Conservation (phyloP, 2,329 filamentous ascomycete genomes). For the Madurella fahalii region DNA sequence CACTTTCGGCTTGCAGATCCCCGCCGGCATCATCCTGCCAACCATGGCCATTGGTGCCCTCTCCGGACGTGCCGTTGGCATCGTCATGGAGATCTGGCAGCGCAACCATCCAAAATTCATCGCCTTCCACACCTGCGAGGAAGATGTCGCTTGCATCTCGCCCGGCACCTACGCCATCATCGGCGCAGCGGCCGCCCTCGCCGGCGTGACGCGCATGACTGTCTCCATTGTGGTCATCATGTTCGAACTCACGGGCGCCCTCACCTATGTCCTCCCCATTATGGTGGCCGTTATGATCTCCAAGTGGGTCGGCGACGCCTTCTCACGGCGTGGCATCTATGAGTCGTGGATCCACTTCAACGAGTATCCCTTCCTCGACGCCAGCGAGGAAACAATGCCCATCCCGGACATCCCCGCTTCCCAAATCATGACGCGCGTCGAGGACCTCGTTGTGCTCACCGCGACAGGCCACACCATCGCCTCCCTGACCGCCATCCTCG, state of each 20-base stretch:
- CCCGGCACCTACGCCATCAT: slow-evolving; percentile 96
- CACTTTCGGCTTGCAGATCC: slow-evolving; percentile 91
- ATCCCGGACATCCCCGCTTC: slow-evolving; percentile 82
- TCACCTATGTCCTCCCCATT: slow-evolving; percentile 95
- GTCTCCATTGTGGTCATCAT: slow-evolving; percentile 99
- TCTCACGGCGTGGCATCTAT: slow-evolving; percentile 90
- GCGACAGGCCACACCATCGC: slow-evolving; percentile 84
- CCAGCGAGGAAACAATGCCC: slow-evolving; percentile 64
- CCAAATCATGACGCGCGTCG: slow-evolving; percentile 87
- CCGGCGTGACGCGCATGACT: slow-evolving; percentile 91
- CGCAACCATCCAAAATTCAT: slow-evolving; percentile 71
- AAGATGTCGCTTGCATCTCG: slow-evolving; percentile 82
- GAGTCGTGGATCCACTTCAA: slow-evolving; percentile 97
- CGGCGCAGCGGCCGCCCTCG: slow-evolving; percentile 88
- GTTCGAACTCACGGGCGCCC: slow-evolving; percentile 94
- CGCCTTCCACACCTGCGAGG: slow-evolving; percentile 74
- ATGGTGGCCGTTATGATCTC: slow-evolving; percentile 99
- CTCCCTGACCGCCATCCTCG: slow-evolving; percentile 66
- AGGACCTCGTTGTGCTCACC: slow-evolving; percentile 84
- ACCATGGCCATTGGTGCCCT: slow-evolving; percentile 95
- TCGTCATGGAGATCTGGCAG: slow-evolving; percentile 86
- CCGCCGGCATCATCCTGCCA: slow-evolving; percentile 90
- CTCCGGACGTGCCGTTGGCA: slow-evolving; percentile 82
- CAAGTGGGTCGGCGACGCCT: slow-evolving; percentile 97
- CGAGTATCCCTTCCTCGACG: slow-evolving; percentile 92